phyloP scores from a whole-genome alignment of 2,329 filamentous ascomycete species.

The Xylaria sp. region DNA sequence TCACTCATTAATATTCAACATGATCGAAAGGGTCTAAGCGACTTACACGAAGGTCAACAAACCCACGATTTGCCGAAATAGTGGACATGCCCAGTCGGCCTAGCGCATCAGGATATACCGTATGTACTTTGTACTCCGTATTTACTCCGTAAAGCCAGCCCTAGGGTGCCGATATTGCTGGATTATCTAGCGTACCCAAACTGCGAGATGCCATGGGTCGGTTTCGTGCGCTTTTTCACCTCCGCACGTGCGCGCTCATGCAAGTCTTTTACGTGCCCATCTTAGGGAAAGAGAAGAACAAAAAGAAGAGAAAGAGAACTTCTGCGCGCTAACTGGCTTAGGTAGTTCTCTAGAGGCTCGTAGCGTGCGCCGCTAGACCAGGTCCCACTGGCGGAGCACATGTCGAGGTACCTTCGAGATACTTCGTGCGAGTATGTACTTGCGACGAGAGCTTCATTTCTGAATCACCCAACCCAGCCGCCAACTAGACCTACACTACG shows the following conservation, averaged over 20 bases:
- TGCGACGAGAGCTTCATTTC: not conserved
- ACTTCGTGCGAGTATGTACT: not conserved
- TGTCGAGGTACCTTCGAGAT: not conserved
- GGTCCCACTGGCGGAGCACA: too few relatives aligned
- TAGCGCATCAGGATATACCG: too few relatives aligned
- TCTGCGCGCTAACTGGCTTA: not conserved
- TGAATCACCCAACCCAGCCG: slow-evolving; percentile 13
- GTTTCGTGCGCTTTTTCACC: not conserved
- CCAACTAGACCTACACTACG: not conserved
- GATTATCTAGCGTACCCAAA: not conserved
- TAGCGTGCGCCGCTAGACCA: not conserved
- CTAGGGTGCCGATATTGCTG: not conserved
- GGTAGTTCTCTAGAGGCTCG: not conserved
- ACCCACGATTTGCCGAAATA: not conserved
- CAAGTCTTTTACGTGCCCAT: not conserved
- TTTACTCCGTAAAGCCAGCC: not conserved
- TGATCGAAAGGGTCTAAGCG: too few relatives aligned
- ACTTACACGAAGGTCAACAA: not conserved
- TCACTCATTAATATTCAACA: too few relatives aligned
- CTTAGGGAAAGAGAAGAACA: not conserved
- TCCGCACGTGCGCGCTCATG: slow-evolving; percentile 14
- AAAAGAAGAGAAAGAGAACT: not conserved
- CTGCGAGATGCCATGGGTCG: not conserved
- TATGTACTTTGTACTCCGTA: too few relatives aligned
- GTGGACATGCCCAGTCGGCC: not conserved